Evolutionary conservation across 2,329 filamentous ascomycete genomes (phyloP).

Genomic region (Monosporascus sp.): DNA sequence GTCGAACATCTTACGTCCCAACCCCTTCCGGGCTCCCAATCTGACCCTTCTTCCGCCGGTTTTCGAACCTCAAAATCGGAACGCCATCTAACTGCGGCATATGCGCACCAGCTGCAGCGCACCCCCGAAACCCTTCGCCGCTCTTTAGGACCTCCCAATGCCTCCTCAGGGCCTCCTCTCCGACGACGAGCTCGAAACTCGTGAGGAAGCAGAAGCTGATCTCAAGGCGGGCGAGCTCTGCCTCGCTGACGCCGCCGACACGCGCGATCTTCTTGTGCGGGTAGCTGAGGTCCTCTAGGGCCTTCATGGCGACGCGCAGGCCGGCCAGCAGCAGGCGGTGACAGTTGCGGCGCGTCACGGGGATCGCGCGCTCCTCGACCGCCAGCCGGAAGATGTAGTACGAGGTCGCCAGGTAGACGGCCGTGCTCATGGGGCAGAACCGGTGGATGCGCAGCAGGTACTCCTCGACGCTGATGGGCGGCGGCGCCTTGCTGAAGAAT

Average conservation of each 20-base stretch:
- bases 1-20: not conserved
- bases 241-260: constrained; percentile 80
- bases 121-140: constrained; percentile 3
- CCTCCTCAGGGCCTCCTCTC: constrained; percentile 50
- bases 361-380: constrained; percentile 69
- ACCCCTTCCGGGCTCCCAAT: not conserved
- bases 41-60: constrained; percentile 9
- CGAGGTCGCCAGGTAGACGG: constrained; percentile 85
- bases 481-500: constrained; percentile 86
- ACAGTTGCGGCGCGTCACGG: constrained; percentile 76
- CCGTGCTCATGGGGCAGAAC: constrained; percentile 90
- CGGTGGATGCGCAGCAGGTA: constrained; percentile 83
- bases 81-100: constrained; percentile 1
- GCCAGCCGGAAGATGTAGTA: constrained; percentile 82
- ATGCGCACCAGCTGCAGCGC: not conserved
- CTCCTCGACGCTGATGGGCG: constrained; percentile 74
- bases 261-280: constrained; percentile 77
- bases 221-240: constrained; percentile 77
- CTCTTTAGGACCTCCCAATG: constrained; percentile 60
- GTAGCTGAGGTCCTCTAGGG: constrained; percentile 87
- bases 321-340: constrained; percentile 82
- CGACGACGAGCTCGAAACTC: constrained; percentile 73
- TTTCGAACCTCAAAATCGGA: constrained; percentile 14
- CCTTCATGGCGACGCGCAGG: constrained; percentile 85
- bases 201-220: constrained; percentile 83